These are phyloP conservation scores for Phytophthora pistaciae DNA, from an alignment of 352 stramenopile genomes.

Conservation along the genomic window DNA sequence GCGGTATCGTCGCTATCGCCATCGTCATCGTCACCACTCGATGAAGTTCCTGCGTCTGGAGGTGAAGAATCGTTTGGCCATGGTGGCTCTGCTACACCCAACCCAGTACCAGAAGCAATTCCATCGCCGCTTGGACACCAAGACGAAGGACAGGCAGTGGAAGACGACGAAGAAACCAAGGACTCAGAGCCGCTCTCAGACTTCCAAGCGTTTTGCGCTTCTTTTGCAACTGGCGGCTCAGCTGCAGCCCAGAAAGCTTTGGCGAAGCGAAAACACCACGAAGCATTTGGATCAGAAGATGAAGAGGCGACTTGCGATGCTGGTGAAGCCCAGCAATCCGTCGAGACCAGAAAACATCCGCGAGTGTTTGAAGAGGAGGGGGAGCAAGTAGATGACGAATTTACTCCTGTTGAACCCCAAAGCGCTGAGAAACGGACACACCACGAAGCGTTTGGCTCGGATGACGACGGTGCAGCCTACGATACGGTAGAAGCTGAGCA, in stretches of 20 bases:
- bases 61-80: slow-evolving; percentile 2
- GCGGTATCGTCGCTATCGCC: neutral
- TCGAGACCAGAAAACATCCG: slow-evolving; percentile 22
- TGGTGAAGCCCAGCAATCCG: neutral
- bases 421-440: slow-evolving; percentile 44
- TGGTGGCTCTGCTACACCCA: neutral
- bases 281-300: slow-evolving; percentile 36
- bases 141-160: slow-evolving; percentile 7
- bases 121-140: neutral
- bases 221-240: slow-evolving; percentile 39
- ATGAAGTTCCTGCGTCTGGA: neutral
- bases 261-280: slow-evolving; percentile 35
- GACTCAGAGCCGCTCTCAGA: slow-evolving; percentile 16
- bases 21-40: neutral
- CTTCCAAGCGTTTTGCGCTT: slow-evolving; percentile 45
- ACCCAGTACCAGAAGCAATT: neutral
- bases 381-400: neutral
- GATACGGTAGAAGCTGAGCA: slow-evolving; percentile 14
- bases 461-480: slow-evolving; percentile 14
- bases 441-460: slow-evolving; percentile 35
- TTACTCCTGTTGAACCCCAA: slow-evolving; percentile 5
- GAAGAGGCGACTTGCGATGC: slow-evolving; percentile 5
- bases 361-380: slow-evolving; percentile 6
- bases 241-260: slow-evolving; percentile 23
- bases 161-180: slow-evolving; percentile 27